These are phyloP conservation scores for Micromonas pusilla DNA, from an alignment of 139 green algal species.

Conservation along the genomic window DNA sequence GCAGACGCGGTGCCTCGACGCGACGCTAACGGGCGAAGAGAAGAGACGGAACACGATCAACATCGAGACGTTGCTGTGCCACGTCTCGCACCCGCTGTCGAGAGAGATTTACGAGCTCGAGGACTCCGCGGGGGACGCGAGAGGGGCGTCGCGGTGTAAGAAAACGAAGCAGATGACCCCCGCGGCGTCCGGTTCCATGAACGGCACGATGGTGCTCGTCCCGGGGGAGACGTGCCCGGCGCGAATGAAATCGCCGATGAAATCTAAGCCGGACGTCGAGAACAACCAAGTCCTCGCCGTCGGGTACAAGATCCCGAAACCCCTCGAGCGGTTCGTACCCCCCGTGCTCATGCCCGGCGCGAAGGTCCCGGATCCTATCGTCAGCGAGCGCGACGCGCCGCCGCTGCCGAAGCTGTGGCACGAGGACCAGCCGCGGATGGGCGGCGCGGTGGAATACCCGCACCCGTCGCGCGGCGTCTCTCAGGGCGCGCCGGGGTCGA, in stretches of 20 bases:
- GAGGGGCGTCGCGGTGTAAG: neutral
- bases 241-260: neutral
- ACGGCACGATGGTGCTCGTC: too few relatives aligned
- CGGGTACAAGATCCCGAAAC: neutral
- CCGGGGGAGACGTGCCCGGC: neutral
- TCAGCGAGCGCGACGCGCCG: neutral
- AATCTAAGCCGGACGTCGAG: neutral
- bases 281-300: constrained; percentile 16
- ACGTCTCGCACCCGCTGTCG: neutral
- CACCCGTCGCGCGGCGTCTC: neutral
- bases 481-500: neutral
- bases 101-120: neutral
- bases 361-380: neutral
- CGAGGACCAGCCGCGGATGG: neutral
- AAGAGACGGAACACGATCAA: constrained; percentile 24
- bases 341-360: constrained; percentile 7
- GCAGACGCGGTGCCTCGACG: constrained; percentile 39
- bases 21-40: constrained; percentile 39
- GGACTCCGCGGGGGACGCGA: neutral
- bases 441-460: neutral
- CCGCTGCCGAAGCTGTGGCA: neutral
- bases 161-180: constrained; percentile 1
- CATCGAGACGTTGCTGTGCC: neutral
- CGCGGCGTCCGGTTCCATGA: too few relatives aligned
- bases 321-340: constrained; percentile 4